Evolutionary conservation across 768 basidiomycete species (phyloP), one percentile per base, ranked within the genome.

Genomic region (Mycena pura): DNA sequence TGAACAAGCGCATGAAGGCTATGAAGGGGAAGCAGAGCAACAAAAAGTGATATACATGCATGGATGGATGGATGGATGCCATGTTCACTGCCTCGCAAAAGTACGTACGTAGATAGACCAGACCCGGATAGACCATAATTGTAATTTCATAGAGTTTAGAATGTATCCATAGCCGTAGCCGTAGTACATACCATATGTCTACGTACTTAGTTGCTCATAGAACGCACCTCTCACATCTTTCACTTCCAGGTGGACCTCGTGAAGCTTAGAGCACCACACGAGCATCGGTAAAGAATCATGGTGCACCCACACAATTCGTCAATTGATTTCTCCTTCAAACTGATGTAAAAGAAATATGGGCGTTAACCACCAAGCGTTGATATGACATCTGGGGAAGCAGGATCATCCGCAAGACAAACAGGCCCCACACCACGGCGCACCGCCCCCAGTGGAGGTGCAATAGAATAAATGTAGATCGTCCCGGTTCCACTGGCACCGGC

Each of bases 1-100:
- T 60, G 39, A 72, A 71, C 34, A 76, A 73, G 71, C 75, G 76
- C 50, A 71, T 73, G 66, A 67, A 69, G 66, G 58, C 68, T 52
- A 53, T 60, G 32, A 64, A 48, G 54, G 57, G 60, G 36, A 63
- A 64, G 57, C 73, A 66, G 67, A 55, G 41, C 19, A n/a, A 17
- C 22, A 71, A 74, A 64, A 67, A 70, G n/a, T n/a, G n/a, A 63
- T 58, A 56, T 3, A 41, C 47, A 7, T 36, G 17, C 10, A 36
- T 36, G 17, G 34, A 36, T 17, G n/a, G n/a, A n/a, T n/a, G n/a
- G n/a, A n/a, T n/a, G n/a, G n/a, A n/a, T n/a, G n/a, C n/a, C n/a
- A n/a, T n/a, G n/a, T n/a, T n/a, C n/a, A n/a, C n/a, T n/a, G n/a
- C n/a, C n/a, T n/a, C 27, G 17, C 24, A 56, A 46, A 56, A 56